Base-by-base conservation (phyloP, 73 alveolate genomes). In the Diophrys sp. region DNA sequence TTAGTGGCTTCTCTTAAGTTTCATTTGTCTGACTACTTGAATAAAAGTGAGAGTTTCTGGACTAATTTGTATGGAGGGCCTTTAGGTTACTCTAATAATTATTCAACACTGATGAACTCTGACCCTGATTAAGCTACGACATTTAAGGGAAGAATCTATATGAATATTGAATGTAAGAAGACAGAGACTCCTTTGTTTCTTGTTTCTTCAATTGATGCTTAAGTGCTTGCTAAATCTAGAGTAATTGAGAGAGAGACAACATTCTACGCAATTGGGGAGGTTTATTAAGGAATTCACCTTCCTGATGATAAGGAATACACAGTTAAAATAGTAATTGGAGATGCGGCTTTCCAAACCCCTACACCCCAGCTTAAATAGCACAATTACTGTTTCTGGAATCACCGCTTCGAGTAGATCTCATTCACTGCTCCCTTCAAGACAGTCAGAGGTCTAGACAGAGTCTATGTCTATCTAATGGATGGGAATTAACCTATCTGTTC, bases 121-220 rank as follows among this genome's bases (percentile, higher is more conserved):
- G 79, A 78, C 74, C 95, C 96, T 53, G 96, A 92, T 74, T 44
- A 77, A 1, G 96, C 95, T 33, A 79, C 95, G 11, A 57, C 75
- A 70, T 92, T 94, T 94, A 92, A 90, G 82, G 98, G 98, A 67
- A 74, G 98, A 77, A 67, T 92, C 72, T 78, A 85, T 56, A 75
- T 89, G 84, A 88, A 89, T 75, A 76, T 92, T 27, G 79, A 57
- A 31, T 80, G 81, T 69, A 81, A 74, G 57, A 78, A 85, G 55
- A 73, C 90, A 32, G 86, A 82, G 62, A 87, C 88, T 54, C 97
- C 99, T 67, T 94, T 79, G 44, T 44, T 80, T 77, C 69, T 73
- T 55, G 71, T 73, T 29, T 56, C 33, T 23, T 32, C 71, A 1
- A 54, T 80, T 27, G 77, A 54, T 23, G 77, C 75, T 11, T 80